phyloP scores from a whole-genome alignment of 1,139 yeast genomes.

The Fermentozyma sake region DNA sequence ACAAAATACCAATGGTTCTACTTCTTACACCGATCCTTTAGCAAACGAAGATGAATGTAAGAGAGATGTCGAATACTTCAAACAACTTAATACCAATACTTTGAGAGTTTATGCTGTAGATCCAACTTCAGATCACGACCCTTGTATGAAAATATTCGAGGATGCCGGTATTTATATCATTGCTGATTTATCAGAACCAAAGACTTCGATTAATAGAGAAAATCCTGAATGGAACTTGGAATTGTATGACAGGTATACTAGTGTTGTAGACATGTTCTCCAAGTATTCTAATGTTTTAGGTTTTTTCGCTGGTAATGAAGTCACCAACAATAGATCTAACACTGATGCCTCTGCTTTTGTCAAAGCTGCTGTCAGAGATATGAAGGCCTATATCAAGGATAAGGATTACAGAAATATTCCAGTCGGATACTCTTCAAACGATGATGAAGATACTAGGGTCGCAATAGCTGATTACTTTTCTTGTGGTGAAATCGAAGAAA shows the following conservation, averaged over 20 bases:
- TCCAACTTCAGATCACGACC: conserved; percentile 77
- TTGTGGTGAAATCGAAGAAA: conserved; percentile 58
- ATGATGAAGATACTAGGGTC: conserved; percentile 63
- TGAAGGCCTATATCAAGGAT: conserved; percentile 70
- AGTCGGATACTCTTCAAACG: conserved; percentile 92
- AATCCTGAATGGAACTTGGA: conserved; percentile 68
- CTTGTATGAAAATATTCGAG: conserved; percentile 80
- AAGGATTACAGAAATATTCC: conserved; percentile 71
- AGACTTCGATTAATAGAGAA: conserved; percentile 67
- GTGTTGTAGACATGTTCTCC: conserved; percentile 77
- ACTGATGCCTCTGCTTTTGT: conserved; percentile 69
- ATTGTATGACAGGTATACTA: conserved; percentile 71
- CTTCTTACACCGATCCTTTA: conserved; percentile 67
- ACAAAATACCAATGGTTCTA: conserved; percentile 32
- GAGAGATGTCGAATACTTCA: conserved; percentile 77
- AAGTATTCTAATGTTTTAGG: conserved; percentile 82
- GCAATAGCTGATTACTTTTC: conserved; percentile 80
- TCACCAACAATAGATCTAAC: conserved; percentile 54
- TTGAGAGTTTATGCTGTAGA: conserved; percentile 71
- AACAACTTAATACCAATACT: conserved; percentile 72
- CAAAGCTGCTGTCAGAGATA: conserved; percentile 89
- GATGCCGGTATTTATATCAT: conserved; percentile 87
- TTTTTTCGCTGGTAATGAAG: conserved; percentile 92
- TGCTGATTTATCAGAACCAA: conserved; percentile 85
- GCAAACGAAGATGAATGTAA: conserved; percentile 67